A percentile compares a stretch with the other conserved stretches of the same genome.
Conservation (phyloP, 2,329 filamentous ascomycete species). For the Fusarium lyarnte region DNA sequence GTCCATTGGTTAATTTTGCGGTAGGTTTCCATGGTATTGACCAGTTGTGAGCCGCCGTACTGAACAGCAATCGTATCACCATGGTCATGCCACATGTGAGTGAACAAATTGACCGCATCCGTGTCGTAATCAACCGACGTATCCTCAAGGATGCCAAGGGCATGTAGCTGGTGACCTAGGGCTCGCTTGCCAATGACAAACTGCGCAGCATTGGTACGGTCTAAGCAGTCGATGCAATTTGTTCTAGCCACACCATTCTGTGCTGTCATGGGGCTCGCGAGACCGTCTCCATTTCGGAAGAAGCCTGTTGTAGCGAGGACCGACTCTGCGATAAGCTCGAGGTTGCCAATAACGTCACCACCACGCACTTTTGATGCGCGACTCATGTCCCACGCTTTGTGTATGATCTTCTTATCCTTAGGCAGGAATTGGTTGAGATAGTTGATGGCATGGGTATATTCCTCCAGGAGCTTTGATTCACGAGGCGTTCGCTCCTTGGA, state of each 20-base stretch:
- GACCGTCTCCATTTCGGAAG: conserved; percentile 88
- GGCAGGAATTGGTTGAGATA: conserved; percentile 97
- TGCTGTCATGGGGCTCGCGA: conserved; percentile 69
- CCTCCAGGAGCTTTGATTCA: conserved; percentile 88
- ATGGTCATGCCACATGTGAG: conserved; percentile 98
- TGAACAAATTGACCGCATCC: conserved; percentile 95
- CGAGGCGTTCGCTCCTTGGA: conserved; percentile 86
- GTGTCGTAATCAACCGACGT: conserved; percentile 90
- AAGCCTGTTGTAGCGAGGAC: conserved; percentile 89
- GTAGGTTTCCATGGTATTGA: conserved; percentile 99
- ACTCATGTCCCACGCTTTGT: conserved; percentile 99
- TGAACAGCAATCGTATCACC: conserved; percentile 98
- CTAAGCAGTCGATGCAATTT: conserved; percentile 97
- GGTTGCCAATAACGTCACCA: conserved; percentile 91
- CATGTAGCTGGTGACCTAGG: conserved; percentile 89
- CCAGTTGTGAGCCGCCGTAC: conserved; percentile 95
- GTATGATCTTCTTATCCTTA: conserved; percentile 82
- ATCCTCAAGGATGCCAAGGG: conserved; percentile 84
- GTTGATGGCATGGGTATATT: conserved; percentile 86
- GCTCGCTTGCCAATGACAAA: conserved; percentile 97
- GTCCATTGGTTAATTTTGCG: conserved; percentile 99
- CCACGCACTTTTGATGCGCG: conserved; percentile 90
- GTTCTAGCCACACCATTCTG: conserved; percentile 95
- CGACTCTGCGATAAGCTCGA: conserved; percentile 89
- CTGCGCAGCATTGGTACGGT: conserved; percentile 96